These are phyloP conservation scores for Blastobotrys buckinghamii DNA, from an alignment of 1,139 yeast genomes.

Conservation along the genomic window DNA sequence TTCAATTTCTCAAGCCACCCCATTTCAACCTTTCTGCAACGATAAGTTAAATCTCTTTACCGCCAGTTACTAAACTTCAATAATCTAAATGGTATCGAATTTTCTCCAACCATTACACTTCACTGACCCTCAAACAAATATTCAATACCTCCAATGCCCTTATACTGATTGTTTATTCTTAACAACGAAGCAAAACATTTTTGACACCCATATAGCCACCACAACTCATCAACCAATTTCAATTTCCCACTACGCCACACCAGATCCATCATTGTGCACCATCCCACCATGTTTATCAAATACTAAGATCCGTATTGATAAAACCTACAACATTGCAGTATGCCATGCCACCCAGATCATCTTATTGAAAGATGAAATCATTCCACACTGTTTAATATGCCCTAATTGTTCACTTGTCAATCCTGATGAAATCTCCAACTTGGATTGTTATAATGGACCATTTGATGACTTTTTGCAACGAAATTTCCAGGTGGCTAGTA, in stretches of 20 bases:
- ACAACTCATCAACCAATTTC: background rate
- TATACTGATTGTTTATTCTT: background rate
- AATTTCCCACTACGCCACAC: background rate
- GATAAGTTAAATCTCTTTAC: no score
- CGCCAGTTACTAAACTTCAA: no score
- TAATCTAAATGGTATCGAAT: background rate
- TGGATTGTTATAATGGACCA: background rate
- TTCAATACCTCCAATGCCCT: background rate
- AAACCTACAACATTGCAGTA: conserved; percentile 6
- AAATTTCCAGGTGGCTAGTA: background rate
- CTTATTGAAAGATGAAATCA: background rate
- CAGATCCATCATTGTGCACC: background rate
- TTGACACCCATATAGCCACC: background rate
- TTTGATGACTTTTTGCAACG: background rate
- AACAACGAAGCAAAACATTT: background rate
- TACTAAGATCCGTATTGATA: conserved; percentile 7
- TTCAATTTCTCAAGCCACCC: no score
- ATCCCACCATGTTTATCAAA: background rate
- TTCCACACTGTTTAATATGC: conserved; percentile 3
- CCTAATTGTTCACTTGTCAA: background rate
- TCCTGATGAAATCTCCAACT: background rate
- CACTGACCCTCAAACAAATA: background rate
- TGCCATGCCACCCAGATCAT: conserved; percentile 6
- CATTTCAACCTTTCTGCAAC: no score
- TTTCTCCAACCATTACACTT: background rate